Conservation (phyloP, 768 basidiomycete species). For the Sporobolomyces pararoseus region DNA sequence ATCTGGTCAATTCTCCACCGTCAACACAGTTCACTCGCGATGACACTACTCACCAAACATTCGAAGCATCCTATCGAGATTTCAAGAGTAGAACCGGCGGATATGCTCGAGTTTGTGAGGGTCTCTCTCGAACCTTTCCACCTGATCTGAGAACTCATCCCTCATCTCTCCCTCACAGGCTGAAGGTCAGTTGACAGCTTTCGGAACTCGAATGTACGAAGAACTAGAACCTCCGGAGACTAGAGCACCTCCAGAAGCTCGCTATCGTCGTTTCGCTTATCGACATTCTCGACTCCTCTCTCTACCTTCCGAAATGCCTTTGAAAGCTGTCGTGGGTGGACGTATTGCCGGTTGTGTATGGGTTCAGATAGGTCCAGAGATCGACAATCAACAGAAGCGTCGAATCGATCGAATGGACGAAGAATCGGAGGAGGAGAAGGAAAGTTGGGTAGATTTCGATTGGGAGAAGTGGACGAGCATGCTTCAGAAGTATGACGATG, state of each 20-base stretch:
- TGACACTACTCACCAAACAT: not conserved
- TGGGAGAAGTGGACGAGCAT: conserved; percentile 28
- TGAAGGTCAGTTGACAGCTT: conserved; percentile 20
- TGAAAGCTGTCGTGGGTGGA: conserved; percentile 10
- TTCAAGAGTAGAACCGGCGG: not conserved
- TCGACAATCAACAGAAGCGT: conserved; percentile 22
- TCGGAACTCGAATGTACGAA: conserved; percentile 23
- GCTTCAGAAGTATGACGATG: conserved; percentile 14
- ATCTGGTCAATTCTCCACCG: too few species aligned
- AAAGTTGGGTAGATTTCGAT: conserved; percentile 8
- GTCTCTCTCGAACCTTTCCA: not conserved
- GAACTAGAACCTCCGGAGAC: conserved; percentile 6
- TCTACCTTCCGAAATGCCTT: not conserved
- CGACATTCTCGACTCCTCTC: conserved; percentile 10
- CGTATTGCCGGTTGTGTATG: conserved; percentile 2
- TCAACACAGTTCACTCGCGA: too few species aligned
- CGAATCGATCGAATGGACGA: not conserved
- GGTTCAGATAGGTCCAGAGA: too few species aligned
- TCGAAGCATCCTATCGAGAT: not conserved
- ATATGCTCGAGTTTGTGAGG: conserved; percentile 3
- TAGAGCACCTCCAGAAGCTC: not conserved
- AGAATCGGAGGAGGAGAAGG: conserved; percentile 12
- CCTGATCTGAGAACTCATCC: not conserved
- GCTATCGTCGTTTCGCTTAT: not conserved
- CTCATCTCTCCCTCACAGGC: not conserved